Percentiles rank a stretch among this genome's conserved stretches.
Evolutionary conservation across 2,329 filamentous ascomycete species (phyloP).

Genomic region (Byssochlamys sp.): DNA sequence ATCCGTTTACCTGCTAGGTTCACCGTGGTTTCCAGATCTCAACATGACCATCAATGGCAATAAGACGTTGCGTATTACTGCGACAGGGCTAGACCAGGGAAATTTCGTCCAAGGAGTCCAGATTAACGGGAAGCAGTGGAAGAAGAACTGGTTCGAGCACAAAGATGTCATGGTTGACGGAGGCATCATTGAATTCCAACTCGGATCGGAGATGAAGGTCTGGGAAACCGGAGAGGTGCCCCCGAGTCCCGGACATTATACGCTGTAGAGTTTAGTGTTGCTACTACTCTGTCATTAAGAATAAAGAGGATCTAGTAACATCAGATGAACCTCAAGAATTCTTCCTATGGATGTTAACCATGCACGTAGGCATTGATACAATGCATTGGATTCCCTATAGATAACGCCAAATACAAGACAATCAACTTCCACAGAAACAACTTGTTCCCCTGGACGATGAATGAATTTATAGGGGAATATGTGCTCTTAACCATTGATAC

Average conservation of each 20-base stretch:
- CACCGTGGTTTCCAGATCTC: constrained; percentile 36
- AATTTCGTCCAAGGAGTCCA: constrained; percentile 46
- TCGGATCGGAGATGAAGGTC: constrained; percentile 25
- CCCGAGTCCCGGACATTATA: constrained; percentile 39
- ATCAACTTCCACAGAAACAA: too few species aligned
- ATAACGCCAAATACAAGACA: too few species aligned
- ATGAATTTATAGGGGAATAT: too few species aligned
- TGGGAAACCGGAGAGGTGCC: constrained; percentile 46
- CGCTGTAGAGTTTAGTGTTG: background rate
- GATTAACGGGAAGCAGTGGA: constrained; percentile 45
- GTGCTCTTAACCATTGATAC: background rate
- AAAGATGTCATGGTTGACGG: constrained; percentile 36
- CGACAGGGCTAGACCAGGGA: constrained; percentile 35
- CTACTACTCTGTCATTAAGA: too few species aligned
- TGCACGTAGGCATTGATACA: too few species aligned
- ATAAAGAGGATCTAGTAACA: too few species aligned
- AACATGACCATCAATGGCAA: constrained; percentile 24
- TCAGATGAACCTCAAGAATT: too few species aligned
- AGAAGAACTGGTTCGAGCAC: constrained; percentile 48
- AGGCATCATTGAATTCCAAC: constrained; percentile 40
- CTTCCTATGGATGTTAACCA: too few species aligned
- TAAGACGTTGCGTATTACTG: constrained; percentile 38
- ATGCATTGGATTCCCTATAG: too few species aligned
- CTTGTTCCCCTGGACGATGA: too few species aligned
- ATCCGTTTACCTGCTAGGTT: constrained; percentile 38